Evolutionary conservation across 1,284 basidiomycete species (phyloP).

Genomic region (Fomitiporia mediterranea): DNA sequence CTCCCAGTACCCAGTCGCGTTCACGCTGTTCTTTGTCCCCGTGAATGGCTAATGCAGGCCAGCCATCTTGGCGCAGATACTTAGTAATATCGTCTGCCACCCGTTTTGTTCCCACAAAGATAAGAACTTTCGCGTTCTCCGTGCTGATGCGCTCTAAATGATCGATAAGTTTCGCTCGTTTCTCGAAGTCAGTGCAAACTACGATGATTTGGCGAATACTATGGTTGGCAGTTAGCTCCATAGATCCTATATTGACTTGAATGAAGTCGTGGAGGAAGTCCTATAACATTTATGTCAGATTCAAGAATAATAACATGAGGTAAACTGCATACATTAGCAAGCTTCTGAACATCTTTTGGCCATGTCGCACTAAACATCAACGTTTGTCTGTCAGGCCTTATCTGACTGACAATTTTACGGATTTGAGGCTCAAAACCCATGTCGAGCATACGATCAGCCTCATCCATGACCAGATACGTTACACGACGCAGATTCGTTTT

Average conservation of each 20-base stretch:
- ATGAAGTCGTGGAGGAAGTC: conserved; percentile 96
- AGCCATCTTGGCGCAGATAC: conserved; percentile 94
- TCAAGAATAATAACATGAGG: background rate
- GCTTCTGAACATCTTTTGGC: conserved; percentile 98
- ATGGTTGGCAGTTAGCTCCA: conserved; percentile 97
- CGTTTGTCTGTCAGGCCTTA: conserved; percentile 93
- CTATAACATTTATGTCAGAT: conserved; percentile 33
- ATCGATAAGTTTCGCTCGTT: conserved; percentile 92
- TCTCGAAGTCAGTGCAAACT: conserved; percentile 97
- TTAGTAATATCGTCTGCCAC: conserved; percentile 98
- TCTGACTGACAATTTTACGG: conserved; percentile 95
- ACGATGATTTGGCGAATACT: conserved; percentile 96
- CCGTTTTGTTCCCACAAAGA: conserved; percentile 97
- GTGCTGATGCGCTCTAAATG: conserved; percentile 95
- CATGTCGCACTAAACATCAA: conserved; percentile 98
- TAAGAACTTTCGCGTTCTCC: conserved; percentile 97
- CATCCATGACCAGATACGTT: conserved; percentile 98
- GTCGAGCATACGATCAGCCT: conserved; percentile 97
- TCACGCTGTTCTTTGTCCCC: conserved; percentile 99
- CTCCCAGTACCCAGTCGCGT: conserved; percentile 97
- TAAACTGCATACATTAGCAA: conserved; percentile 71
- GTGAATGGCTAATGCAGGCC: conserved; percentile 98
- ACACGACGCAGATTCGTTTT: conserved; percentile 96
- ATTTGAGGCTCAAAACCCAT: conserved; percentile 99
- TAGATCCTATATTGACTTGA: conserved; percentile 98